A percentile compares a stretch with the other conserved stretches of the same genome.
These are phyloP conservation scores for Cubamyces sp. DNA, from an alignment of 768 basidiomycete species.

Conservation along the genomic window DNA sequence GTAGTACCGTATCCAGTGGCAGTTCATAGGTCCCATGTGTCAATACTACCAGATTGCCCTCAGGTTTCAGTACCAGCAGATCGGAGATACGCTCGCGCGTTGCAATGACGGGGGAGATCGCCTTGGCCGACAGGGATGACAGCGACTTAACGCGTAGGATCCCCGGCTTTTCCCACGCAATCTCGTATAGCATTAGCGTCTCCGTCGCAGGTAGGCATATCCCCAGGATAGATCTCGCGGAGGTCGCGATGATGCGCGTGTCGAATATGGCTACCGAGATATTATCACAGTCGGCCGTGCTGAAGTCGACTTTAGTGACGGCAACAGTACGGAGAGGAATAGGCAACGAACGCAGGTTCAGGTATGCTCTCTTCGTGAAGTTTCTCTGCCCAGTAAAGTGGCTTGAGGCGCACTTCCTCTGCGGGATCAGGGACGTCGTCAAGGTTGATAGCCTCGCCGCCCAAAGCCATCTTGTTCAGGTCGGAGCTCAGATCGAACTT, in stretches of 20 bases:
- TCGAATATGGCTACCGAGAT: constrained; percentile 69
- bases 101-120: constrained; percentile 60
- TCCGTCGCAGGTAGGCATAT: constrained; percentile 56
- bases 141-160: constrained; percentile 46
- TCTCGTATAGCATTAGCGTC: constrained; percentile 49
- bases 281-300: constrained; percentile 41
- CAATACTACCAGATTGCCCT: constrained; percentile 56
- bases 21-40: constrained; percentile 61
- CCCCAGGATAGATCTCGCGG: constrained; percentile 55
- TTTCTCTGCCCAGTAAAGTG: constrained; percentile 74
- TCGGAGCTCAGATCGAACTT: constrained; percentile 4
- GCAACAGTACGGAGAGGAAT: neutral
- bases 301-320: constrained; percentile 5
- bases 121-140: constrained; percentile 48
- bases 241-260: constrained; percentile 60
- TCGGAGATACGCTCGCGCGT: constrained; percentile 71
- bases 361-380: constrained; percentile 54
- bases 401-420: constrained; percentile 50
- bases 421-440: constrained; percentile 28
- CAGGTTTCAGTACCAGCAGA: constrained; percentile 64
- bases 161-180: constrained; percentile 49
- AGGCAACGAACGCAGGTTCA: constrained; percentile 48
- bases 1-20: constrained; percentile 20
- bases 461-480: constrained; percentile 6
- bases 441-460: constrained; percentile 1